Evolutionary conservation across 805 yeast genomes (phyloP), one percentile per base, ranked within the genome.

Genomic region (Yarrowia yakushimensis): DNA sequence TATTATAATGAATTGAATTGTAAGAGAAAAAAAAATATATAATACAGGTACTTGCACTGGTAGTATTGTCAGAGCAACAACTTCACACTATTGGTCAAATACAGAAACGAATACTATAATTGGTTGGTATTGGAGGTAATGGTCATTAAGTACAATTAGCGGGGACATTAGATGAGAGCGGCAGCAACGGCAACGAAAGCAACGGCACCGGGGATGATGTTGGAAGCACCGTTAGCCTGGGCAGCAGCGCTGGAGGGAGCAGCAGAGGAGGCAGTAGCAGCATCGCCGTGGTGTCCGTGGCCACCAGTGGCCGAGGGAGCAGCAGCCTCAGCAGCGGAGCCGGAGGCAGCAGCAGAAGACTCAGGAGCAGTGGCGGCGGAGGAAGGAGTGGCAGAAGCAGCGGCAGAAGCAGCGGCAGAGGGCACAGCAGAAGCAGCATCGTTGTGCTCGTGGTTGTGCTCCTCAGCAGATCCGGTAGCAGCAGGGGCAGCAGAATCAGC

Each of bases 201-300:
- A 28, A 55, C 48, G 13, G 48, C 48, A n/a, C 46, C 46, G 15
- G 48, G 48, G 23, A 52, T 22, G 18, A 55, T 20, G 39, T 39
- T 39, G 12, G 61, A 43, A 39, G 61, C 61, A 20, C 61, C 61
- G 48, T 55, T 55, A 11, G 61, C 36, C 61, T 55, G 61, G 45
- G 34, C 25, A 20, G 54, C n/a, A 42, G 48, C 27, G 23, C n/a
- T 34, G 18, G 59, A 34, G 28, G 23, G 20, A 25, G 61, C 27
- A 18, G 60, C 34, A 25, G 8, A 33, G 34, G 25, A 23, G 23
- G 60, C 23, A 27, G 34, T 13, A 22, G 41, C 3, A 9, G 37
- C 59, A 18, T n/a, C n/a, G n/a, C n/a, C n/a, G n/a, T n/a, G n/a
- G n/a, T n/a, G n/a, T n/a, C n/a, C n/a, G n/a, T n/a, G n/a, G n/a